These are phyloP conservation scores for Arthroderma sp. DNA, from an alignment of 2,329 filamentous ascomycete species.

Conservation along the genomic window DNA sequence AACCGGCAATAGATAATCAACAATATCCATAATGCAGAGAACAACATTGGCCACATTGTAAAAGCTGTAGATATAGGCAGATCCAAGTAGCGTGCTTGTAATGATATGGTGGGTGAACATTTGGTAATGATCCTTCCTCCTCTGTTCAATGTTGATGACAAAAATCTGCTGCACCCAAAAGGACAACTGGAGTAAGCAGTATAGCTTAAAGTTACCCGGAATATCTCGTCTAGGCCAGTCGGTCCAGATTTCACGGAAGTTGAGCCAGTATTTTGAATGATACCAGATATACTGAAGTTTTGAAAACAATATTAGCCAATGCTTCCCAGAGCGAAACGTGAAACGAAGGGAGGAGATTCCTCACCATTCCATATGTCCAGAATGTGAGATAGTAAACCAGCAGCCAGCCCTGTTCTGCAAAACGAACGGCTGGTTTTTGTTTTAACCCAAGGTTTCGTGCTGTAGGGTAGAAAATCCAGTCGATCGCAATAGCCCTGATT, in stretches of 20 bases:
- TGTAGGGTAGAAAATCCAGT: constrained; percentile 70
- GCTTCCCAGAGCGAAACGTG: background rate
- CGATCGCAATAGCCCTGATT: constrained; percentile 70
- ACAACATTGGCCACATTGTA: constrained; percentile 82
- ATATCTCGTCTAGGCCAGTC: constrained; percentile 72
- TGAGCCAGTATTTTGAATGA: constrained; percentile 64
- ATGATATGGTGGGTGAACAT: constrained; percentile 94
- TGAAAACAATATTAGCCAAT: constrained; percentile 1
- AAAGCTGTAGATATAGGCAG: constrained; percentile 75
- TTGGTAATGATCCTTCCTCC: constrained; percentile 86
- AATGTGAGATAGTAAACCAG: constrained; percentile 69
- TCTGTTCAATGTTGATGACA: constrained; percentile 87
- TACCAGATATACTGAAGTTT: constrained; percentile 61
- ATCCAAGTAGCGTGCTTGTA: constrained; percentile 65
- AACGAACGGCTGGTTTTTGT: constrained; percentile 67
- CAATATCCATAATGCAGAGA: constrained; percentile 82
- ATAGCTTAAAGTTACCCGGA: constrained; percentile 64
- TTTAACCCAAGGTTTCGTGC: constrained; percentile 59
- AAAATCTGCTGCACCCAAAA: constrained; percentile 94
- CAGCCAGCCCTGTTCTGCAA: constrained; percentile 91
- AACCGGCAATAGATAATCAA: constrained; percentile 79
- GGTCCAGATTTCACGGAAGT: constrained; percentile 67
- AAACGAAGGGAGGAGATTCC: constrained; percentile 17
- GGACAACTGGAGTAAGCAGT: constrained; percentile 77
- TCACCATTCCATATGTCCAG: constrained; percentile 73